Evolutionary conservation across 495 filamentous ascomycete species (phyloP).

Genomic region (Aspergillus conjunctus): DNA sequence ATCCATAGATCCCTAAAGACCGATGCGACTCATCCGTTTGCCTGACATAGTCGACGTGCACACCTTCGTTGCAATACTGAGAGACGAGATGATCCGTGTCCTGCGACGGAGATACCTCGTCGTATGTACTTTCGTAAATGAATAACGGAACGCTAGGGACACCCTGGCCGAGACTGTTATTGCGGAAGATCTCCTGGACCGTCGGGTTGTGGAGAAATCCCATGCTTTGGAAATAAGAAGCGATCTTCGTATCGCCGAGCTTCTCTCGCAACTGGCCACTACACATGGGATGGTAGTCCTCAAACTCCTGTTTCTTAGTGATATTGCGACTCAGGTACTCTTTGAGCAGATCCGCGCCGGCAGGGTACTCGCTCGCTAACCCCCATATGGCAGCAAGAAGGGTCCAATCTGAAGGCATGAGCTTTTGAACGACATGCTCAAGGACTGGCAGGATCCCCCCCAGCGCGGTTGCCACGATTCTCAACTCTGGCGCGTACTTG

Average conservation of each 20-base stretch:
- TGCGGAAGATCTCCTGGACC: slow-evolving; percentile 1
- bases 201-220: neutral
- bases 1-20: neutral
- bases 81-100: slow-evolving; percentile 45
- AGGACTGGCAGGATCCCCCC: slow-evolving; percentile 40
- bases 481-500: slow-evolving; percentile 53
- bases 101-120: slow-evolving; percentile 40
- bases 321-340: neutral
- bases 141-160: slow-evolving; percentile 46
- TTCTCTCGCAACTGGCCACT: neutral
- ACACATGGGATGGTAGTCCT: neutral
- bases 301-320: neutral
- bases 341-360: neutral
- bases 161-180: slow-evolving; percentile 6
- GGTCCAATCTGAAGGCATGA: neutral
- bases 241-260: neutral
- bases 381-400: slow-evolving; percentile 16
- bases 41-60: neutral
- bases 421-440: slow-evolving; percentile 9
- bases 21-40: neutral
- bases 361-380: slow-evolving; percentile 21
- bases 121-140: slow-evolving; percentile 48
- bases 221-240: slow-evolving; percentile 3
- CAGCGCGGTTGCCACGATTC: slow-evolving; percentile 43
- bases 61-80: slow-evolving; percentile 31